Evolutionary conservation across 2,329 filamentous ascomycete species (phyloP).

Genomic region (Fusarium foetens): DNA sequence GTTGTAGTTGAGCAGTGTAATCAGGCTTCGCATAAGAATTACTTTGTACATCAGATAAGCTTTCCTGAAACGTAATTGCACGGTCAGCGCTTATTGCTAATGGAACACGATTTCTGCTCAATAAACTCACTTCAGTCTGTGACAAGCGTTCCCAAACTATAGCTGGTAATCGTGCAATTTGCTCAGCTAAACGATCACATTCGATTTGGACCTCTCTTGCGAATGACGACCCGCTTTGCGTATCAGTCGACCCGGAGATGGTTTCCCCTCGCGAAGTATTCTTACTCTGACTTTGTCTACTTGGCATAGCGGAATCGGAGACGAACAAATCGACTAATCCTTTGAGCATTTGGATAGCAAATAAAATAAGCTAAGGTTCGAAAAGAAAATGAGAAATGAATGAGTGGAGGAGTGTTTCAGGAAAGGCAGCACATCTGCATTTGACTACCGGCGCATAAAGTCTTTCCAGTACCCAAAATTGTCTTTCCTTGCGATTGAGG

Average conservation of each 20-base stretch:
- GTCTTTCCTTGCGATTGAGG: background rate
- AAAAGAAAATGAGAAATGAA: background rate
- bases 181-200: background rate
- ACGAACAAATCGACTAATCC: background rate
- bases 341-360: background rate
- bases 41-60: background rate
- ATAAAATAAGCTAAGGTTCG: background rate
- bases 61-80: background rate
- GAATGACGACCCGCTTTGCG: background rate
- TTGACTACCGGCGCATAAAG: background rate
- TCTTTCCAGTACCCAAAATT: background rate
- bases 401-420: background rate
- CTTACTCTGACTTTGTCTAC: background rate
- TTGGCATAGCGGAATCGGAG: background rate
- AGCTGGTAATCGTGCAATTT: background rate
- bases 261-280: background rate
- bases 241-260: background rate
- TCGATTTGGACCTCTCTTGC: background rate
- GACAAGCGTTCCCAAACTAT: background rate
- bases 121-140: background rate
- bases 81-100: background rate
- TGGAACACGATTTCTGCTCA: background rate
- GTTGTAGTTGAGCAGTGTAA: background rate
- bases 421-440: background rate
- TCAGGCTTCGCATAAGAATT: background rate